Conservation (phyloP, 371 early-diverging fungal genomes). For the Mucor sp. region DNA sequence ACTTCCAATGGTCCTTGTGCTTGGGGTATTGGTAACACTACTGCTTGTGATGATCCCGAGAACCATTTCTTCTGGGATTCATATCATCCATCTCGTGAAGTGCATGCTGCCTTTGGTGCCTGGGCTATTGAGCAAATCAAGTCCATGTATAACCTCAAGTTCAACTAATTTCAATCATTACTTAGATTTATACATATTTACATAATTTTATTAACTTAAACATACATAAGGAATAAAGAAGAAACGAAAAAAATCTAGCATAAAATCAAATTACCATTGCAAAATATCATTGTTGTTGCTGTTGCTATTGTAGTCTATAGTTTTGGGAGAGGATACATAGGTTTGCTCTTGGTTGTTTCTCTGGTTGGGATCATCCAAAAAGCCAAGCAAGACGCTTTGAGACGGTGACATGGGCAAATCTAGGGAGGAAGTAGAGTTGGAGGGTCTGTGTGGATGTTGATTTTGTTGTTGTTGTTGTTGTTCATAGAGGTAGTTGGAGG, state of each 20-base stretch:
- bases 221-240: neutral
- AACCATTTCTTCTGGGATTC: slow-evolving; percentile 26
- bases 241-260: neutral
- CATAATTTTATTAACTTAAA: neutral
- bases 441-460: neutral
- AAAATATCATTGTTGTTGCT: neutral
- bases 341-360: neutral
- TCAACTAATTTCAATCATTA: neutral
- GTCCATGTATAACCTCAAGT: neutral
- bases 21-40: slow-evolving; percentile 27
- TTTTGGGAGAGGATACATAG: slow-evolving; percentile 2
- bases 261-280: slow-evolving; percentile 4
- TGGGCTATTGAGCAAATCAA: slow-evolving; percentile 5
- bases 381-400: slow-evolving; percentile 15
- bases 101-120: slow-evolving; percentile 24
- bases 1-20: slow-evolving; percentile 30
- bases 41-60: slow-evolving; percentile 18
- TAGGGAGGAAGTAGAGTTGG: slow-evolving; percentile 1
- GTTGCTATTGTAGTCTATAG: neutral
- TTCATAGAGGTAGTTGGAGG: neutral
- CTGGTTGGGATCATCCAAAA: neutral
- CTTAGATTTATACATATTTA: slow-evolving; percentile 2
- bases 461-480: neutral
- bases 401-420: slow-evolving; percentile 21
- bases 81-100: slow-evolving; percentile 25